Conservation (phyloP, 2,329 filamentous ascomycete species). For the Rosellinia necatrix region DNA sequence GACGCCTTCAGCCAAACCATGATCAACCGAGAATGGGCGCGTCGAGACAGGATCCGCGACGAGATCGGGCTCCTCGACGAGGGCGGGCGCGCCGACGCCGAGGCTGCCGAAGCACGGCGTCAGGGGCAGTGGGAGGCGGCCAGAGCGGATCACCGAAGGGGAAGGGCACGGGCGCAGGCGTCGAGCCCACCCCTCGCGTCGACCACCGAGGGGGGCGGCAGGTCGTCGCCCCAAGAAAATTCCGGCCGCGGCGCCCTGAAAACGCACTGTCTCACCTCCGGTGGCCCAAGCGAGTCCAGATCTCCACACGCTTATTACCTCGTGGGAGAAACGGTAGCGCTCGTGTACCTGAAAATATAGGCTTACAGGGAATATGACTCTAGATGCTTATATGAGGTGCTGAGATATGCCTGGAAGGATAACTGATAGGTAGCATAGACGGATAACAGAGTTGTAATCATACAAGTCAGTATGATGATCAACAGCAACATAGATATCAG, state of each 20-base stretch:
- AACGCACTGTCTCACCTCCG: background rate
- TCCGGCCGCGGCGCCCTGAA: background rate
- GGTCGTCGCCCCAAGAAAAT: background rate
- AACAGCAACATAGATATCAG: no score
- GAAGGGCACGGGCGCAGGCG: background rate
- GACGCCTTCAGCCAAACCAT: constrained; percentile 3
- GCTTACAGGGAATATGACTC: background rate
- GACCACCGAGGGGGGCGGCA: background rate
- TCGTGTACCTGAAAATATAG: background rate
- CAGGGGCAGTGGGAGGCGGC: constrained; percentile 6
- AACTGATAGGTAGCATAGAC: no score
- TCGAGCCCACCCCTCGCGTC: background rate
- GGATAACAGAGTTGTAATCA: no score
- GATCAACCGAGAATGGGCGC: constrained; percentile 7
- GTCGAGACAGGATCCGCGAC: constrained; percentile 9
- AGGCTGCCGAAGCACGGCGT: background rate
- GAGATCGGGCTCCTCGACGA: background rate
- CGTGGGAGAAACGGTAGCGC: background rate
- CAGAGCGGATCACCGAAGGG: background rate
- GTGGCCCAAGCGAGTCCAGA: background rate
- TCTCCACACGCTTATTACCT: background rate
- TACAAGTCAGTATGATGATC: no score
- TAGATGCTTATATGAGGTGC: no score
- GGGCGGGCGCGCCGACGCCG: background rate
- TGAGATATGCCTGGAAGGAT: no score